phyloP scores from a whole-genome alignment of 345 rosid genomes.

The Litchi chinensis region DNA sequence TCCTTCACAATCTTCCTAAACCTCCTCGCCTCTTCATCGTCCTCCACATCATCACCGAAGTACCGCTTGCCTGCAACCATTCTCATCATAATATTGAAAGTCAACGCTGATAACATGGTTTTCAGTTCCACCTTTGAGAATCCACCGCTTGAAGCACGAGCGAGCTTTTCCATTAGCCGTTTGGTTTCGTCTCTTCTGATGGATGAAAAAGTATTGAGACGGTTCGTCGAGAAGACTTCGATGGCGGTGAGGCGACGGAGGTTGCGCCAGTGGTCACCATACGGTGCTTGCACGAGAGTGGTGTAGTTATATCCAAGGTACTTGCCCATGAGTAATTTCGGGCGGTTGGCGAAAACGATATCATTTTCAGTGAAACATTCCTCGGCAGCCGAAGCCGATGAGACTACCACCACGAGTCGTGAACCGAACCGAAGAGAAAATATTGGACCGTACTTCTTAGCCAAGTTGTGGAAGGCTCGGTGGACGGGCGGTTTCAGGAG shows the following conservation, averaged over 20 bases:
- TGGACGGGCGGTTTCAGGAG: constrained; percentile 28
- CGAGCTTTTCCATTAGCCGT: constrained; percentile 39
- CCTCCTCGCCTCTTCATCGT: constrained; percentile 41
- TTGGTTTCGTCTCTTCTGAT: constrained; percentile 50
- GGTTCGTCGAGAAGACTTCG: constrained; percentile 54
- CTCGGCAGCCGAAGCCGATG: constrained; percentile 38
- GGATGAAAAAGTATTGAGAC: constrained; percentile 34
- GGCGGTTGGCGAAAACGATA: constrained; percentile 48
- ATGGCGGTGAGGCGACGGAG: constrained; percentile 48
- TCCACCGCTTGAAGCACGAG: constrained; percentile 20
- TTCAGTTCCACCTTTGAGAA: constrained; percentile 47
- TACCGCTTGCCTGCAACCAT: constrained; percentile 64
- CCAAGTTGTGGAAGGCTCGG: constrained; percentile 18
- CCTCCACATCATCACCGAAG: constrained; percentile 42
- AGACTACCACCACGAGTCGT: constrained; percentile 31
- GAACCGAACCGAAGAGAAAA: constrained; percentile 46
- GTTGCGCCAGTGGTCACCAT: constrained; percentile 74
- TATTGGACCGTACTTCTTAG: constrained; percentile 26
- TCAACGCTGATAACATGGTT: constrained; percentile 38
- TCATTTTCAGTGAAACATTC: constrained; percentile 63
- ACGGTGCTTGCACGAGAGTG: constrained; percentile 33
- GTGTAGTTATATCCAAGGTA: constrained; percentile 46
- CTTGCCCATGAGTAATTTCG: constrained; percentile 29
- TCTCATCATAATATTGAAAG: constrained; percentile 35
- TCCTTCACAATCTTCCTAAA: constrained; percentile 36